A percentile compares a stretch with the other conserved stretches of the same genome.
Evolutionary conservation across 1,284 basidiomycete genomes (phyloP).

Genomic region (Quambalaria eucalypti): DNA sequence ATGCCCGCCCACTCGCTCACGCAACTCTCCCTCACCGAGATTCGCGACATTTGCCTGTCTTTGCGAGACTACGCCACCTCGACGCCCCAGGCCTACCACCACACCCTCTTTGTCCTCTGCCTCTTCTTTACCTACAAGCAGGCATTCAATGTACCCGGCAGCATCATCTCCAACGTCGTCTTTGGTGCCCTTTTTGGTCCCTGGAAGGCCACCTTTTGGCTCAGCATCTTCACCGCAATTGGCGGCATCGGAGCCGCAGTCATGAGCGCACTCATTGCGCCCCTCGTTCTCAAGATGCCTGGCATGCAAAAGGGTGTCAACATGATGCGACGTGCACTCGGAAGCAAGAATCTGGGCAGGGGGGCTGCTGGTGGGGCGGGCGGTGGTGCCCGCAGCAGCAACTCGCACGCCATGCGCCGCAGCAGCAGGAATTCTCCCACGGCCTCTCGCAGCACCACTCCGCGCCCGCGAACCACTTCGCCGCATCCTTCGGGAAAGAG

Average conservation of each 20-base stretch:
- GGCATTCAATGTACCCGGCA: conserved; percentile 41
- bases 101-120: conserved; percentile 35
- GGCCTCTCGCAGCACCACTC: neutral
- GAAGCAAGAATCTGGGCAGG: neutral
- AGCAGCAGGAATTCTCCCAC: neutral
- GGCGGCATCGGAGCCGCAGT: conserved; percentile 42
- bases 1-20: conserved; percentile 35
- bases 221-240: conserved; percentile 35
- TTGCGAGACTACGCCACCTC: conserved; percentile 33
- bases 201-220: conserved; percentile 35
- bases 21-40: conserved; percentile 38
- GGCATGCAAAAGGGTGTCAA: conserved; percentile 34
- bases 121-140: conserved; percentile 45
- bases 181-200: conserved; percentile 45
- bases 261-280: conserved; percentile 29
- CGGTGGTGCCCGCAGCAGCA: neutral
- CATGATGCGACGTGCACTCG: conserved; percentile 33
- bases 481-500: neutral
- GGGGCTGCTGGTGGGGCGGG: too few species aligned
- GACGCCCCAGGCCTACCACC: conserved; percentile 19
- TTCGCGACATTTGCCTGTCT: conserved; percentile 31
- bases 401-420: neutral
- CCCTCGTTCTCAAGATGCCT: conserved; percentile 30
- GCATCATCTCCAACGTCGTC: conserved; percentile 44
- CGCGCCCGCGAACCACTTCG: neutral